phyloP scores from a whole-genome alignment of 106 monocot genomes.

The Ottelia alismoides region DNA sequence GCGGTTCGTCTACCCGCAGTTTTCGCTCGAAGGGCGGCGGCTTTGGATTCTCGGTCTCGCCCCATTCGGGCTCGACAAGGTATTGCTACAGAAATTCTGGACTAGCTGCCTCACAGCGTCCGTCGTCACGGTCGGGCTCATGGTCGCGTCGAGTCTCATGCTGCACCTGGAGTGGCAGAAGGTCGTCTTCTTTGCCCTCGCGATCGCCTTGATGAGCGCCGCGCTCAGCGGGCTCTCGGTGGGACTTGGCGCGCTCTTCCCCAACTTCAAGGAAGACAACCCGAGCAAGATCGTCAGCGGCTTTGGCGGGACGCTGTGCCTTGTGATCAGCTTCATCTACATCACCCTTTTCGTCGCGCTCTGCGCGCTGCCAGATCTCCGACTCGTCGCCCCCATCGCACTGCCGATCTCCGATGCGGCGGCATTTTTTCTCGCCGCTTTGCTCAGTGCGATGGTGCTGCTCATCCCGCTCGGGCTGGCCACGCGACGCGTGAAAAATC shows the following conservation, averaged over 20 bases:
- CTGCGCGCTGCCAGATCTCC: background rate
- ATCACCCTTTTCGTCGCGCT: background rate
- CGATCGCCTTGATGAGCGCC: background rate
- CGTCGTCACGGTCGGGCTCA: background rate
- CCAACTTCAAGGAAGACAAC: background rate
- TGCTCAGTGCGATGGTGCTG: background rate
- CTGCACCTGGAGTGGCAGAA: background rate
- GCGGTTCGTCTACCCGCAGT: background rate
- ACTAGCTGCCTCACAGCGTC: background rate
- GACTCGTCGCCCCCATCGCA: background rate
- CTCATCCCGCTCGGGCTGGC: background rate
- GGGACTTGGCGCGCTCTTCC: background rate
- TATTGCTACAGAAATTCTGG: background rate
- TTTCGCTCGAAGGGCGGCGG: background rate
- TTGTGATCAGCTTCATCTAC: background rate
- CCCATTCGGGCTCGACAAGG: background rate
- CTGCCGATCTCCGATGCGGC: background rate
- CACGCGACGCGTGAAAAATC: too few relatives aligned
- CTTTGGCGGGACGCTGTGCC: background rate
- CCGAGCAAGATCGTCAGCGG: background rate
- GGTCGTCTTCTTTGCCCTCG: background rate
- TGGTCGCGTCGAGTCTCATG: background rate
- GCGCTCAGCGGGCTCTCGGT: background rate
- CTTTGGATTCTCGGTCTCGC: background rate
- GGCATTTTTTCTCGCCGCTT: background rate